These are phyloP conservation scores for Brassica cretica DNA, from an alignment of 345 rosid species.

Conservation along the genomic window DNA sequence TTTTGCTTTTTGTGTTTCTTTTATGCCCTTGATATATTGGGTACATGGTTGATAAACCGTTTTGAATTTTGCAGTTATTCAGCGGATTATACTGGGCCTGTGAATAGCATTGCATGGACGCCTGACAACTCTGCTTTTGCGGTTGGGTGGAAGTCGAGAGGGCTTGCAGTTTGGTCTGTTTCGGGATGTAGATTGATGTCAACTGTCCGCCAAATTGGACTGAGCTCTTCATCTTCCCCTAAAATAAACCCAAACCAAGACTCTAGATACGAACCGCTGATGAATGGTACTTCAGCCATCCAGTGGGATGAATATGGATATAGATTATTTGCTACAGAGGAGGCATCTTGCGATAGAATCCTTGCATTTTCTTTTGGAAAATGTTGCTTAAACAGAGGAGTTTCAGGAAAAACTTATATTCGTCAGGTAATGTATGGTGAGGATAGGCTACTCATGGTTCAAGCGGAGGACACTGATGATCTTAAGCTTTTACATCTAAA, in stretches of 20 bases:
- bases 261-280: constrained; percentile 76
- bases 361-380: constrained; percentile 93
- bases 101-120: constrained; percentile 91
- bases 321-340: constrained; percentile 86
- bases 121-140: constrained; percentile 99
- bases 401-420: constrained; percentile 87
- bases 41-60: neutral
- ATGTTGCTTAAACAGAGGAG: constrained; percentile 93
- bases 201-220: constrained; percentile 89
- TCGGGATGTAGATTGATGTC: constrained; percentile 99
- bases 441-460: constrained; percentile 94
- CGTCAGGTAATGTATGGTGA: constrained; percentile 96
- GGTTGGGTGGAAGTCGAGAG: constrained; percentile 97
- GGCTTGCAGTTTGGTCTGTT: constrained; percentile 95
- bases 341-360: constrained; percentile 77
- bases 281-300: constrained; percentile 79
- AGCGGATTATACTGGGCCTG: constrained; percentile 91
- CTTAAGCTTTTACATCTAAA: constrained; percentile 85
- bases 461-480: constrained; percentile 91
- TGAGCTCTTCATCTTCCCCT: constrained; percentile 84
- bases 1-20: constrained; percentile 3
- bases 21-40: neutral
- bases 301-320: constrained; percentile 99
- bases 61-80: constrained; percentile 63
- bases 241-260: constrained; percentile 70